Evolutionary conservation across 192 early-diverging fungal species (phyloP).

Genomic region (Entrophospora sp.): DNA sequence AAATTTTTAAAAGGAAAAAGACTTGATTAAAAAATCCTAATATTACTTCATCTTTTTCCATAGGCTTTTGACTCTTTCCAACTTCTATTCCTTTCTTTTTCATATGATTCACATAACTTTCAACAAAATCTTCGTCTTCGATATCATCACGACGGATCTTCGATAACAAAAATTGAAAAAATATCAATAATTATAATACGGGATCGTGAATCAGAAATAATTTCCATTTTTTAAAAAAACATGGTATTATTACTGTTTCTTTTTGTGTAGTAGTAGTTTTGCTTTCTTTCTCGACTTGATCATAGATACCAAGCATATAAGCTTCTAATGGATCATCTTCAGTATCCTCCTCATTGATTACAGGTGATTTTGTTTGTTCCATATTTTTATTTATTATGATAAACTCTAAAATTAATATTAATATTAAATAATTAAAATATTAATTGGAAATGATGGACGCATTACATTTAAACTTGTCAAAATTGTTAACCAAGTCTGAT

Average conservation of each 20-base stretch:
- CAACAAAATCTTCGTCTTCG: constrained; percentile 70
- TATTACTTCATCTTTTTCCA: constrained; percentile 39
- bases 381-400: no score
- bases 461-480: no score
- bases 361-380: no score
- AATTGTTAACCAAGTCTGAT: no score
- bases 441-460: no score
- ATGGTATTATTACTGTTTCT: constrained; percentile 21
- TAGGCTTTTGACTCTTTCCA: constrained; percentile 42
- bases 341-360: constrained; percentile 34
- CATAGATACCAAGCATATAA: constrained; percentile 70
- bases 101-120: constrained; percentile 69
- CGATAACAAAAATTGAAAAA: not conserved
- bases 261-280: constrained; percentile 39
- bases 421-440: no score
- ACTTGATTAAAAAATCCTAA: not conserved
- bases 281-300: constrained; percentile 38
- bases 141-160: constrained; percentile 53
- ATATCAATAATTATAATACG: not conserved
- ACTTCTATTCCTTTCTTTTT: constrained; percentile 63
- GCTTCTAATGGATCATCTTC: constrained; percentile 74
- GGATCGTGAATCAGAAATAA: no score
- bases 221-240: not conserved
- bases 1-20: not conserved
- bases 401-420: no score